Conservation (phyloP, 306 rosid species). For the Dalbergia cultrata region DNA sequence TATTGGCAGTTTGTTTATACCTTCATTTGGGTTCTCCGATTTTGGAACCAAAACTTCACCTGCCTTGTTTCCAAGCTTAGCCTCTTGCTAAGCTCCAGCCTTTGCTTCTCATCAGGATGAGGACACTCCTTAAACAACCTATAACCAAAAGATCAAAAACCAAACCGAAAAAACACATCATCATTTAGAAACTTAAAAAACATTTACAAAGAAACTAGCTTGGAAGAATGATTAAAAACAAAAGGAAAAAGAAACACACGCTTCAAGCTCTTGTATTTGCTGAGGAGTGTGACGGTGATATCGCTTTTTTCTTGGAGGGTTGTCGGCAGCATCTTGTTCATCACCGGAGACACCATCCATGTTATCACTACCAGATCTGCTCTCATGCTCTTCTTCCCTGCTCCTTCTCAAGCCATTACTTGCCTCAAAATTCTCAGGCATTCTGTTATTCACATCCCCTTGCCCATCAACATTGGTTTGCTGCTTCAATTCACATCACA, state of each 20-base stretch:
- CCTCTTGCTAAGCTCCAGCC: conserved; percentile 82
- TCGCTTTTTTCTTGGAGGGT: conserved; percentile 78
- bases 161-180: neutral
- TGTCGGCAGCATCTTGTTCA: conserved; percentile 87
- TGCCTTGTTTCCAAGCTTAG: conserved; percentile 88
- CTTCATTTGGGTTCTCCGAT: conserved; percentile 98
- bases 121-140: conserved; percentile 96
- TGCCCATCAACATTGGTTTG: conserved; percentile 82
- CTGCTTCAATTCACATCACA: conserved; percentile 35
- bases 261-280: conserved; percentile 97
- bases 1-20: conserved; percentile 40
- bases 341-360: conserved; percentile 96
- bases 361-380: conserved; percentile 97
- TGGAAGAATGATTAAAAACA: neutral
- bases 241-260: conserved; percentile 54
- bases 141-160: neutral
- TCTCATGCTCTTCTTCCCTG: conserved; percentile 88
- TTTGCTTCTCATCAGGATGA: conserved; percentile 98
- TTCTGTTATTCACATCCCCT: conserved; percentile 64
- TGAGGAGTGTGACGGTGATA: conserved; percentile 99
- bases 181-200: neutral
- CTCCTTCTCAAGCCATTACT: conserved; percentile 67
- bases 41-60: conserved; percentile 99
- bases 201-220: too few species aligned
- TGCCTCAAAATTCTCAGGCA: conserved; percentile 67